phyloP scores from a whole-genome alignment of 257 asterid genomes.

The Datura wrightii region DNA sequence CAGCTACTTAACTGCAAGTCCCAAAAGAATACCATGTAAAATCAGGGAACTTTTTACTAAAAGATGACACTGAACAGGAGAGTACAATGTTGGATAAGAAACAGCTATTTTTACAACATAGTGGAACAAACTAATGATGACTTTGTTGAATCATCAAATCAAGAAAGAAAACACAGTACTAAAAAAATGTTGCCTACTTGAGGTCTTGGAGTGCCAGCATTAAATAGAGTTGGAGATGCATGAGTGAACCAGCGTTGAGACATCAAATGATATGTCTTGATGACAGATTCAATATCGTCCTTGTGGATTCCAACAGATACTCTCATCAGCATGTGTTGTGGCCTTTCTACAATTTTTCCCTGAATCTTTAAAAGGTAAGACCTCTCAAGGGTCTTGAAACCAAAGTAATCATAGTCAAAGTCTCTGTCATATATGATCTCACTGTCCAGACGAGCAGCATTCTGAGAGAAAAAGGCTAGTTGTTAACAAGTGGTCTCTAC shows the following conservation, averaged over 20 bases:
- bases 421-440: constrained; percentile 95
- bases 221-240: constrained; percentile 96
- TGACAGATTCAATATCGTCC: constrained; percentile 74
- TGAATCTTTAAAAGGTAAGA: constrained; percentile 82
- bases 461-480: constrained; percentile 49
- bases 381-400: constrained; percentile 93
- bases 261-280: constrained; percentile 85
- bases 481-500: not conserved
- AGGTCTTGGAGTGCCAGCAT: constrained; percentile 98
- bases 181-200: constrained; percentile 56
- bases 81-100: not conserved
- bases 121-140: not conserved
- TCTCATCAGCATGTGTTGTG: constrained; percentile 98
- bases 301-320: constrained; percentile 96
- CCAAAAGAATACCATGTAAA: constrained; percentile 21
- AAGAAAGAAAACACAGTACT: not conserved
- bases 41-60: not conserved
- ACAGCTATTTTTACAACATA: not conserved
- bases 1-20: constrained; percentile 88
- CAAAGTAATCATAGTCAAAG: constrained; percentile 92
- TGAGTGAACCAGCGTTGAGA: constrained; percentile 98
- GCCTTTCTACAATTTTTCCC: constrained; percentile 94
- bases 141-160: not conserved
- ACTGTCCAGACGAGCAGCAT: constrained; percentile 83
- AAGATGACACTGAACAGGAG: not conserved